Base-by-base conservation (phyloP, 257 asterid genomes). In the Anisodus tanguticus region DNA sequence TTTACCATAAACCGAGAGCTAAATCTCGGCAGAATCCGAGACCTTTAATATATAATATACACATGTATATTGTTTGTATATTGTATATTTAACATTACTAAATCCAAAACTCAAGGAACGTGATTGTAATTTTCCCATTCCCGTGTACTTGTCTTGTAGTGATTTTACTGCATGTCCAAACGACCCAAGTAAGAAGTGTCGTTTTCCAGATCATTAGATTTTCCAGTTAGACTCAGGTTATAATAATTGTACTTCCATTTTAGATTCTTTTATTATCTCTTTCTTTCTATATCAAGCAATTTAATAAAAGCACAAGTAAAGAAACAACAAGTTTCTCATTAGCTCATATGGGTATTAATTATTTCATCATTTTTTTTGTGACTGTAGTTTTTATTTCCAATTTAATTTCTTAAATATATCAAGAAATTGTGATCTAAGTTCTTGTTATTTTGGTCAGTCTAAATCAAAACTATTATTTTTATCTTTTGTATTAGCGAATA, bases 321-420 rank as follows among this genome's bases (percentile, higher is more conserved):
- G 15, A 22, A 63, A 63, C 81, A 88, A 83, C 4, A 85, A 84
- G 80, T 22, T 11, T 9, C 4, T 78, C 66, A 87, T 63, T 12
- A 88, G 87, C 87, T 87, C 87, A 87, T 93, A 43, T 84, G 87
- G 80, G 77, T 81, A 84, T 70, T 84, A 53, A 71, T 9, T 63
- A 63, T 45, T 45, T 8, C 79, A 2, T 4, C 0, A 1, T 31
- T 31, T 12, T 31, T 5, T 35, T 4, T 15, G n/a, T 62, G 13
- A 8, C 39, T 62, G 9, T 62, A 63, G 16, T 22, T 63, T 55
- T 55, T 4, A 55, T 55, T 55, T 55, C n/a, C 2, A 55, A 31
- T 31, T 31, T 31, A 31, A 31, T 31, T 31, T 31, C 35, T 31
- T 31, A 31, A 31, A 31, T 31, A 31, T 31, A 31, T 31, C 35